These are phyloP conservation scores for Tylopilus balloui DNA, from an alignment of 768 basidiomycete genomes.

Conservation along the genomic window DNA sequence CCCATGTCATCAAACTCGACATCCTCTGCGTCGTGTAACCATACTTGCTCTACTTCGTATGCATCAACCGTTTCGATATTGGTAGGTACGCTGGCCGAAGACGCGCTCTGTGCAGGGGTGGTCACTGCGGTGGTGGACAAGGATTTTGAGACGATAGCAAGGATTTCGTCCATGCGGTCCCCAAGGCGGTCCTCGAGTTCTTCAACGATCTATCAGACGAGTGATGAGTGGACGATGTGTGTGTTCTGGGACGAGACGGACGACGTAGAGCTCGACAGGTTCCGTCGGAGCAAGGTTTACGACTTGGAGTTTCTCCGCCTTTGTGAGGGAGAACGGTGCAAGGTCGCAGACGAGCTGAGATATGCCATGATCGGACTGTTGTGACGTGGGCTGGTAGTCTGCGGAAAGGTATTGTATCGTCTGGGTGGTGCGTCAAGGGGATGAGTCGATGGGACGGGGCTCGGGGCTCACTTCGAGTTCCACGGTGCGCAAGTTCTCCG, in stretches of 20 bases:
- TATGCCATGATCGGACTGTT: constrained; percentile 65
- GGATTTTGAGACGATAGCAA: constrained; percentile 50
- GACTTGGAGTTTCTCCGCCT: constrained; percentile 87
- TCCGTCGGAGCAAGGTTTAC: constrained; percentile 85
- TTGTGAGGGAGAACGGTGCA: constrained; percentile 69
- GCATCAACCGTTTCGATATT: constrained; percentile 7
- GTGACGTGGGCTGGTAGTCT: constrained; percentile 60
- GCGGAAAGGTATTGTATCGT: constrained; percentile 82
- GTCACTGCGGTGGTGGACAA: constrained; percentile 14
- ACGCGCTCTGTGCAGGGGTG: neutral
- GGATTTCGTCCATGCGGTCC: constrained; percentile 62
- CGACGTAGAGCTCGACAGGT: constrained; percentile 85
- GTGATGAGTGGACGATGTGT: neutral
- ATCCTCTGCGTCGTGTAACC: constrained; percentile 43
- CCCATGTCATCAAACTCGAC: constrained; percentile 61
- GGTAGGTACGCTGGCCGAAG: neutral
- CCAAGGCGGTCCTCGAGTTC: constrained; percentile 83
- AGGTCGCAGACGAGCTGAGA: constrained; percentile 63
- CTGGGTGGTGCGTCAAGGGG: constrained; percentile 36
- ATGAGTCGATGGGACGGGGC: neutral
- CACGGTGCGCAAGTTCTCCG: constrained; percentile 79
- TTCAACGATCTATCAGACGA: constrained; percentile 71
- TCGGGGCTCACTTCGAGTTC: constrained; percentile 57
- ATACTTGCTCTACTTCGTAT: constrained; percentile 25
- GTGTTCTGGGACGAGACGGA: constrained; percentile 36